These are phyloP conservation scores for Cercospora sp. DNA, from an alignment of 2,329 filamentous ascomycete species.

Conservation along the genomic window DNA sequence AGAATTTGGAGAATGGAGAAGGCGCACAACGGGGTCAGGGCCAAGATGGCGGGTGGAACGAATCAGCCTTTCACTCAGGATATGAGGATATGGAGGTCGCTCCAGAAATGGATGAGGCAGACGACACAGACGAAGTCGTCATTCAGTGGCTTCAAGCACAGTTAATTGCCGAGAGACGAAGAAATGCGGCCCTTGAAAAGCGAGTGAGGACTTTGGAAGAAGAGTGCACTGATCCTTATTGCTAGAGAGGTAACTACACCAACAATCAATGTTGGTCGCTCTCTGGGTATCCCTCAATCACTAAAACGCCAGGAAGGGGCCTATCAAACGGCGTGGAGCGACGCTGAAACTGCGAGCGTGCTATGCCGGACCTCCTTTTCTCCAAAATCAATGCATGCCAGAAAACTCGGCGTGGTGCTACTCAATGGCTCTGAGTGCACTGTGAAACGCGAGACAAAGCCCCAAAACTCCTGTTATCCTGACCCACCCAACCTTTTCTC, in stretches of 20 bases:
- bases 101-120: background rate
- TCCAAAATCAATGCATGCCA: background rate
- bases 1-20: background rate
- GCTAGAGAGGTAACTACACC: background rate
- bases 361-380: background rate
- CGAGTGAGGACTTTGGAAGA: constrained; percentile 7
- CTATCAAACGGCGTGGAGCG: background rate
- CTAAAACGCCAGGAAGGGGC: background rate
- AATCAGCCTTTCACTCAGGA: background rate
- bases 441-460: background rate
- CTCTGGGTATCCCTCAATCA: background rate
- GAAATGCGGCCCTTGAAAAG: background rate
- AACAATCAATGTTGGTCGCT: background rate
- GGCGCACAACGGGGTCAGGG: background rate
- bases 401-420: background rate
- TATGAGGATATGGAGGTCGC: background rate
- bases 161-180: background rate
- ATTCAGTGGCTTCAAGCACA: background rate
- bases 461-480: background rate
- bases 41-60: background rate
- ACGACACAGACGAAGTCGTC: background rate
- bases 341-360: background rate
- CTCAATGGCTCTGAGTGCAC: background rate
- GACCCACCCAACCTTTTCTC: background rate
- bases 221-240: constrained; percentile 4